Evolutionary conservation across 2,329 filamentous ascomycete genomes (phyloP).

Genomic region (Epichloe gansuensis): DNA sequence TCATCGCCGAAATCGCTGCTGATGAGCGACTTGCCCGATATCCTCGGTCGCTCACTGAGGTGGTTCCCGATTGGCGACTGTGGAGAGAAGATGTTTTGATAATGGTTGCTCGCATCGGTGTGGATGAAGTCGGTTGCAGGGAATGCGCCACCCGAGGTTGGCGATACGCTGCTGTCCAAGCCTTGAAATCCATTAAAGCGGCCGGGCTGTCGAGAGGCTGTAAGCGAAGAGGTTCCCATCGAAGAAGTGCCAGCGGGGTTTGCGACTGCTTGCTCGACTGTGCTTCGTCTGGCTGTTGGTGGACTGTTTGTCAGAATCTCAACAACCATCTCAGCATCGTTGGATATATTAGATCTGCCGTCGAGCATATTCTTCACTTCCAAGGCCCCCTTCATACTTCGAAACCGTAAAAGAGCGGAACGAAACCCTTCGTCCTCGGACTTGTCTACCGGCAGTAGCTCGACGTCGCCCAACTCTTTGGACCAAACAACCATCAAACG

Average conservation of each 20-base stretch:
- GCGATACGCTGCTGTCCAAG: slow-evolving; percentile 45
- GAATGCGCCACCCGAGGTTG: slow-evolving; percentile 42
- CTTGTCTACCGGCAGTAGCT: slow-evolving; percentile 37
- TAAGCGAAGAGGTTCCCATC: slow-evolving; percentile 28
- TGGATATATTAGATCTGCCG: slow-evolving; percentile 39
- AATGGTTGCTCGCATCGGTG: slow-evolving; percentile 39
- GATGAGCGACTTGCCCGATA: slow-evolving; percentile 60
- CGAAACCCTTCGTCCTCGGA: slow-evolving; percentile 38
- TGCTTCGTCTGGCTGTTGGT: slow-evolving; percentile 16
- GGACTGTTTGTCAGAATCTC: slow-evolving; percentile 41
- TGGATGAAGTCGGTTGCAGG: slow-evolving; percentile 47
- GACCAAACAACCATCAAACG: slow-evolving; percentile 47
- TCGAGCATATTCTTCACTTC: slow-evolving; percentile 47
- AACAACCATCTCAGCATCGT: slow-evolving; percentile 41
- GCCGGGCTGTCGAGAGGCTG: slow-evolving; percentile 38
- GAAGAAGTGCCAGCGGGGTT: slow-evolving; percentile 24
- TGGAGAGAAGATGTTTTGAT: slow-evolving; percentile 57
- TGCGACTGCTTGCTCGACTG: slow-evolving; percentile 12
- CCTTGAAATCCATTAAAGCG: slow-evolving; percentile 54
- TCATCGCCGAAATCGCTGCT: slow-evolving; percentile 51
- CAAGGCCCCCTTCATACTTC: slow-evolving; percentile 37
- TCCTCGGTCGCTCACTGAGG: slow-evolving; percentile 46
- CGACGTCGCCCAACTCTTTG: slow-evolving; percentile 39
- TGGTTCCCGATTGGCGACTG: slow-evolving; percentile 63
- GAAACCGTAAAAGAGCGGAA: slow-evolving; percentile 42